A percentile compares a stretch with the other conserved stretches of the same genome.
Evolutionary conservation across 176 grass and related monocot species (phyloP).

Genomic region (Carex scoparia): DNA sequence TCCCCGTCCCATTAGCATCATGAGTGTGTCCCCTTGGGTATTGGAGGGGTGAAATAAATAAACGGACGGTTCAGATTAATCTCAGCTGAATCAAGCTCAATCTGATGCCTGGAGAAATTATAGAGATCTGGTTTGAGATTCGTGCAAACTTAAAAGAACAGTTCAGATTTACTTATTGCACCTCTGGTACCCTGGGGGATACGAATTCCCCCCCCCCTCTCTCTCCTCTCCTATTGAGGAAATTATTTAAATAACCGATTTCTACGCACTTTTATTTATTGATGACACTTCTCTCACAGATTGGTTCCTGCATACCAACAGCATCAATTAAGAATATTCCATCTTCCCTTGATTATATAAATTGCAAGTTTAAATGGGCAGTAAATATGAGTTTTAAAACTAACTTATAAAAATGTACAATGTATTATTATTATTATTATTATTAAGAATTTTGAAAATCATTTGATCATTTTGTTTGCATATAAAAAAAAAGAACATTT

Average conservation of each 20-base stretch:
- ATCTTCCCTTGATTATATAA: not conserved
- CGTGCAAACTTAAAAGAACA: too few relatives aligned
- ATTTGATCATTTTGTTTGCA: not conserved
- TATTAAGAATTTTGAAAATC: not conserved
- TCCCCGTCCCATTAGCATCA: not conserved
- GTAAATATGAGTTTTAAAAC: not conserved
- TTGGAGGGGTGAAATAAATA: too few relatives aligned
- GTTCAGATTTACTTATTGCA: not conserved
- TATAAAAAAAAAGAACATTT: not conserved
- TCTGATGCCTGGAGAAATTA: too few relatives aligned
- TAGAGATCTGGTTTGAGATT: too few relatives aligned
- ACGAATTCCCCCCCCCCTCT: too few relatives aligned
- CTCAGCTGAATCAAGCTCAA: too few relatives aligned
- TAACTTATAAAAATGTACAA: too few relatives aligned
- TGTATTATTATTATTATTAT: too few relatives aligned
- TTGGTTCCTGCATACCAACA: not conserved
- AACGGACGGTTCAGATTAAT: too few relatives aligned
- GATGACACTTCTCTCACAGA: not conserved
- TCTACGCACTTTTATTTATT: not conserved
- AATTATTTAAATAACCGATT: not conserved
- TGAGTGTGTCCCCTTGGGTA: too few relatives aligned
- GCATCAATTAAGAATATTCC: slow-evolving; percentile 16
- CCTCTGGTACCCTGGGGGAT: too few relatives aligned
- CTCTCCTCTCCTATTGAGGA: not conserved
- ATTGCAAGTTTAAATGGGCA: not conserved